Base-by-base conservation (phyloP, 805 yeast species). In the Teunomyces pallodes region DNA sequence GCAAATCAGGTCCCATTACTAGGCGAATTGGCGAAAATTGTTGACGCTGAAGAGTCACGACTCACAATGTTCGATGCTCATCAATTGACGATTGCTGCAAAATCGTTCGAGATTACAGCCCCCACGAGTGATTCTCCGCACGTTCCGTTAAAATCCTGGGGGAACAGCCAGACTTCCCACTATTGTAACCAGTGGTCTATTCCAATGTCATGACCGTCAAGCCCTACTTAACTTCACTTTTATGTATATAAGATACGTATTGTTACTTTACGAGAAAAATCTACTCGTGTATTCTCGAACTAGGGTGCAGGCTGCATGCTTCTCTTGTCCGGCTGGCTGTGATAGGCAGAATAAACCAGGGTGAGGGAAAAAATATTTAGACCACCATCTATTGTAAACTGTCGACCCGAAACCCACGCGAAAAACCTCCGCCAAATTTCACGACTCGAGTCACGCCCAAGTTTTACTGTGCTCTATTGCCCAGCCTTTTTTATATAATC, bases 151-250 rank as follows among this genome's bases (percentile, higher is more conserved):
- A 47, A 64, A 46, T 65, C 65, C 46, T 71, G 71, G 69, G 59
- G 52, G 1, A 75, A 69, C 47, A 54, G 58, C 36, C 79, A 75
- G 54, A 72, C 79, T 0, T 30, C 27, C 5, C 59, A 57, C 9
- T 74, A 67, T 45, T 65, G 74, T 42, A 46, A 52, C 27, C 58
- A 44, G 46, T 70, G 65, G 50, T 51, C 52, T 4, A 47, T 67
- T 8, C 49, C 51, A 10, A 14, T 9, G 33, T 24, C 24, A 20
- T 20, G 1, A 20, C 6, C 24, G 24, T 5, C 24, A 20, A 20
- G 6, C 24, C 24, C 24, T 20, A 20, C 24, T 5, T 4, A 20
- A 6, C 6, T 20, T 20, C 6, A 20, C 6, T 20, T 20, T 5
- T 5, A 20, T 20, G 24, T 20, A 20, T 5, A 20, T 4, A 3